Percentiles rank a stretch among this genome's conserved stretches.
Evolutionary conservation across 2,329 filamentous ascomycete species (phyloP).

Genomic region (Colletotrichum truncatum): DNA sequence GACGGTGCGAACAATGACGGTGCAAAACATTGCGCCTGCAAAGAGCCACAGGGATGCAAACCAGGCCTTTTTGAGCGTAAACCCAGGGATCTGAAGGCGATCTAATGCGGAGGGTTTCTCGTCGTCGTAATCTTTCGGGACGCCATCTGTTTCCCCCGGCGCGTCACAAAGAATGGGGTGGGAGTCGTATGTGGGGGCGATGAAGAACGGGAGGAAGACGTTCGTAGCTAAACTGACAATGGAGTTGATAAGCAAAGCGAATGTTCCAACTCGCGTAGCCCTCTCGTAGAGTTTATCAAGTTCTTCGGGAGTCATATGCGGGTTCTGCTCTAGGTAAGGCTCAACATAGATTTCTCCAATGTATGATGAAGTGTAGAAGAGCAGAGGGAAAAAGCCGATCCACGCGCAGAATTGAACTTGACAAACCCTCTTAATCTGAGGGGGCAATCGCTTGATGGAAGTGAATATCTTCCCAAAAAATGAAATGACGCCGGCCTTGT

Average conservation of each 20-base stretch:
- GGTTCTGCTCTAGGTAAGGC: constrained; percentile 79
- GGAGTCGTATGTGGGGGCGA: constrained; percentile 80
- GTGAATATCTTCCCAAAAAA: constrained; percentile 84
- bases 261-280: constrained; percentile 87
- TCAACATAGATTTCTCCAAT: constrained; percentile 93
- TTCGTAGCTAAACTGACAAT: constrained; percentile 85
- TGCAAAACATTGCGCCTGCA: constrained; percentile 81
- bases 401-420: constrained; percentile 86
- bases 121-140: constrained; percentile 42
- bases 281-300: constrained; percentile 84
- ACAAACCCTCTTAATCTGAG: constrained; percentile 85
- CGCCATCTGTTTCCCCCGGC: constrained; percentile 41
- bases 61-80: constrained; percentile 92
- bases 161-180: constrained; percentile 42
- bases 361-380: constrained; percentile 96
- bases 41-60: constrained; percentile 87
- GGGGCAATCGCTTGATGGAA: constrained; percentile 81
- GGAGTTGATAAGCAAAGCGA: constrained; percentile 89
- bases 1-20: constrained; percentile 79
- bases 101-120: constrained; percentile 59
- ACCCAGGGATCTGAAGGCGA: constrained; percentile 77
- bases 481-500: constrained; percentile 72
- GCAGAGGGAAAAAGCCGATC: constrained; percentile 95
- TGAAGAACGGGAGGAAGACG: constrained; percentile 84
- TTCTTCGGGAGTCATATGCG: constrained; percentile 78